Evolutionary conservation across 2,329 filamentous ascomycete species (phyloP), one percentile per base, ranked within the genome.

Genomic region (Arthrobotrys sphaeroides): DNA sequence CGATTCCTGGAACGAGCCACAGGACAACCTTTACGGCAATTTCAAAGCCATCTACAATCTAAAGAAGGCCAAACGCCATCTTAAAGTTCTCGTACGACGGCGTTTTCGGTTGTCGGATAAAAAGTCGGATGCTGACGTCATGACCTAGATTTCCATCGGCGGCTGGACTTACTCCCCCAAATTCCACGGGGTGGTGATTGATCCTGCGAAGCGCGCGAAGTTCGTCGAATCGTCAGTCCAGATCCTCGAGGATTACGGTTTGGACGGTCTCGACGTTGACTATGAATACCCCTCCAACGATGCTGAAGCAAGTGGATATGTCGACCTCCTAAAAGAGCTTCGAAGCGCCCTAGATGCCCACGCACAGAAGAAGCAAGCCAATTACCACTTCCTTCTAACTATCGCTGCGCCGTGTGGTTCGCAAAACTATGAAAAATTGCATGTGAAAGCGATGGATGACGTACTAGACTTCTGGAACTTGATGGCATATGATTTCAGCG

Each of bases 401-500:
- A 84, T 88, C 43, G 87, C 87, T n/a, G 78, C 76, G 18, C 77
- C 78, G n/a, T 79, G 77, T 40, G 78, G 78, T 9, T 83, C 85
- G 0, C 72, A 77, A 1, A 90, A 91, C 82, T 90, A 87, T 82
- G 81, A 86, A 73, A 89, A 87, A 79, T 84, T 91, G 65, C 85
- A 90, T 79, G 83, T 91, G 12, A 77, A 82, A 0, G 87, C 82
- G 67, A 91, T 92, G 90, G 89, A 91, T 80, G 82, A 80, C 10
- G 86, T 88, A 67, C 84, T 92, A 0, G 90, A 91, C 82, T 91
- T 91, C 81, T 92, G 90, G 90, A 91, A 92, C 81, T 83, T 93
- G 47, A 96, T 96, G 93, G 91, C 91, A 1, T 96, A 96, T 83
- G 93, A 96, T 83, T 96, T 78, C 81, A 90, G 93, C 6, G 94